Conservation (phyloP, 495 filamentous ascomycete genomes). For the Aspergillus nanangensis region DNA sequence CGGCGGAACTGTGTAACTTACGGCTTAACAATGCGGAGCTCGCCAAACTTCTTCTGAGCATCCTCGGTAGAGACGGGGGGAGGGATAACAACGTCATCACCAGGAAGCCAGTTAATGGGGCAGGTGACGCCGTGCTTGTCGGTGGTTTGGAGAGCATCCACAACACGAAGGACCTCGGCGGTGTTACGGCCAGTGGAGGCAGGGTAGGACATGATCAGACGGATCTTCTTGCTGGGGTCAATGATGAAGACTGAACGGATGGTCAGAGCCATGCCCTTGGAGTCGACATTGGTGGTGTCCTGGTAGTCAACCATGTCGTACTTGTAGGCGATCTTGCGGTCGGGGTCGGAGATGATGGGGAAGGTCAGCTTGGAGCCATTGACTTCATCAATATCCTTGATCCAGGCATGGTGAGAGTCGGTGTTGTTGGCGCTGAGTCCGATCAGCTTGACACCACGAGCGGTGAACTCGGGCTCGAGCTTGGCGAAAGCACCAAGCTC, state of each 20-base stretch:
- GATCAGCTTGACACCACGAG: conserved; percentile 92
- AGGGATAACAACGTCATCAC: conserved; percentile 94
- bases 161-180: conserved; percentile 89
- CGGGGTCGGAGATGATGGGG: conserved; percentile 97
- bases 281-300: conserved; percentile 81
- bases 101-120: conserved; percentile 85
- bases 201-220: conserved; percentile 92
- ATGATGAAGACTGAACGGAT: conserved; percentile 99
- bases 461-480: conserved; percentile 93
- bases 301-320: conserved; percentile 97
- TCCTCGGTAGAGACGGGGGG: conserved; percentile 81
- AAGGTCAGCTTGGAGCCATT: conserved; percentile 75
- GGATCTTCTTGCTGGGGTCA: conserved; percentile 97
- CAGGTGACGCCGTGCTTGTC: conserved; percentile 95
- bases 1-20: conserved; percentile 45
- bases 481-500: conserved; percentile 97
- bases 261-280: conserved; percentile 89
- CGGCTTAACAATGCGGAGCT: conserved; percentile 91
- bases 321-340: conserved; percentile 81
- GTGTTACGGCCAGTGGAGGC: conserved; percentile 96
- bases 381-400: conserved; percentile 95
- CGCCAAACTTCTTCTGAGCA: conserved; percentile 86
- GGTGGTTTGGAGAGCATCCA: conserved; percentile 95
- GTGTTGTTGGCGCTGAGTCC: conserved; percentile 61
- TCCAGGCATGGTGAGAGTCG: conserved; percentile 65